Percentiles rank a stretch among this genome's conserved stretches.
Evolutionary conservation across 1,284 basidiomycete species (phyloP).

Genomic region (Chondrostereum purpureum): DNA sequence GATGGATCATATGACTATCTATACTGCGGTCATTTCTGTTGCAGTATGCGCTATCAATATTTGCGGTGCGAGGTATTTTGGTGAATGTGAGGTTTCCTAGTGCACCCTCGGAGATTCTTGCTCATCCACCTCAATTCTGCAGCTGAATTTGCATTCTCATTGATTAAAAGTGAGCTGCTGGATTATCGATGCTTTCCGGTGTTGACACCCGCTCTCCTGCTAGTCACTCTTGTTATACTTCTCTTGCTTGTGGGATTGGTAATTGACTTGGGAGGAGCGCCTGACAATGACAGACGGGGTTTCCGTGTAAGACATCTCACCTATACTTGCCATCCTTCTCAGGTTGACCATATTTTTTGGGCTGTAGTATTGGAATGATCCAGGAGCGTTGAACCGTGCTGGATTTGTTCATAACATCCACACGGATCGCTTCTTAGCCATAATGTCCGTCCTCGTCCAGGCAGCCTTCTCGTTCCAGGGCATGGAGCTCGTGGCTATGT

Average conservation of each 20-base stretch:
- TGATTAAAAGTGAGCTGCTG: slow-evolving; percentile 48
- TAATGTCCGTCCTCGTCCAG: slow-evolving; percentile 65
- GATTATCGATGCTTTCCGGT: too few relatives aligned
- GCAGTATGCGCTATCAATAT: slow-evolving; percentile 67
- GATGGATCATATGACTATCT: slow-evolving; percentile 47
- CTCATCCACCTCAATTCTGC: too few relatives aligned
- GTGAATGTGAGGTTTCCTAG: slow-evolving; percentile 63
- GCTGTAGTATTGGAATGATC: slow-evolving; percentile 66
- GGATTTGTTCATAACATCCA: slow-evolving; percentile 36
- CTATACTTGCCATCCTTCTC: too few relatives aligned
- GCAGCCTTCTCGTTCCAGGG: slow-evolving; percentile 83
- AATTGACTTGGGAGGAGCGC: slow-evolving; percentile 69
- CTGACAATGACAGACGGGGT: slow-evolving; percentile 49
- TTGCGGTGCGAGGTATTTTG: slow-evolving; percentile 68
- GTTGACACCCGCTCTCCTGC: too few relatives aligned
- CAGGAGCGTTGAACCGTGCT: slow-evolving; percentile 50
- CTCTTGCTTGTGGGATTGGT: slow-evolving; percentile 61
- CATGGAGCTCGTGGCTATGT: slow-evolving; percentile 79
- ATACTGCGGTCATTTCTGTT: slow-evolving; percentile 59
- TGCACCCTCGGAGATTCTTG: too few relatives aligned
- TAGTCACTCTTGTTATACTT: slow-evolving; percentile 51
- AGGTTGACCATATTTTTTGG: too few relatives aligned
- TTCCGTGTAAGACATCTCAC: slow-evolving; percentile 60
- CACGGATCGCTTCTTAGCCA: slow-evolving; percentile 60
- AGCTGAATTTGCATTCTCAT: slow-evolving; percentile 60